Base-by-base conservation (phyloP, 176 grass and related monocot genomes). In the Thinopyrum elongatum region DNA sequence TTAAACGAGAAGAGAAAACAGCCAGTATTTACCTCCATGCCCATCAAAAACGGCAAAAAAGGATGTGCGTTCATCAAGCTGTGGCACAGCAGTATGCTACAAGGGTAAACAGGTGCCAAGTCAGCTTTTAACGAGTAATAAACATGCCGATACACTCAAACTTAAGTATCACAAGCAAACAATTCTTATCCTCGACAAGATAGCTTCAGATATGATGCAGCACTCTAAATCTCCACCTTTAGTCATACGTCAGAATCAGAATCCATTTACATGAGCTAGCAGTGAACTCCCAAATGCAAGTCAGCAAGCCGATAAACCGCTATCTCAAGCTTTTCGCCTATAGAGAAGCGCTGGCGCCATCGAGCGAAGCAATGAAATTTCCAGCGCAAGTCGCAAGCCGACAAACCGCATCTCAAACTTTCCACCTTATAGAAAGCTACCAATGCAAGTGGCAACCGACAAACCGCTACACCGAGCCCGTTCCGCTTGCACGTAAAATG, bases 41-140 rank as follows among this genome's bases (percentile, higher is more conserved):
- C 93, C 93, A 87, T 95, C 93, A 10, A 90, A 95, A 58, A 95
- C 93, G 1, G 88, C 93, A 89, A 95, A 95, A 79, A 95, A 95
- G 10, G 93, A 95, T 76, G 93, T 95, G 83, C 47, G 75, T 8
- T 87, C 86, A 76, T 95, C 93, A 12, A 95, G 86, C 65, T 87
- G 29, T 71, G 80, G 86, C 31, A 89, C 60, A 19, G 93, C 93
- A 12, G 83, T 78, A 84, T 95, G 93, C 93, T 95, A 84, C 72
- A 60, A 84, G 46, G 25, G 39, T 34, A 82, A 82, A 55, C 44
- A 80, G 23, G 47, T 35, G 36, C 23, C 25, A n/a, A 16, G 51
- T 87, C 63, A 94, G 78, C 28, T 34, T 80, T 70, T 25, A 59
- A 59, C 17, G 11, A 26, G 28, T 57, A 84, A 57, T 17, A 23